A percentile compares a stretch with the other conserved stretches of the same genome.
These are phyloP conservation scores for Aspergillus steynii DNA, from an alignment of 495 filamentous ascomycete species.

Conservation along the genomic window DNA sequence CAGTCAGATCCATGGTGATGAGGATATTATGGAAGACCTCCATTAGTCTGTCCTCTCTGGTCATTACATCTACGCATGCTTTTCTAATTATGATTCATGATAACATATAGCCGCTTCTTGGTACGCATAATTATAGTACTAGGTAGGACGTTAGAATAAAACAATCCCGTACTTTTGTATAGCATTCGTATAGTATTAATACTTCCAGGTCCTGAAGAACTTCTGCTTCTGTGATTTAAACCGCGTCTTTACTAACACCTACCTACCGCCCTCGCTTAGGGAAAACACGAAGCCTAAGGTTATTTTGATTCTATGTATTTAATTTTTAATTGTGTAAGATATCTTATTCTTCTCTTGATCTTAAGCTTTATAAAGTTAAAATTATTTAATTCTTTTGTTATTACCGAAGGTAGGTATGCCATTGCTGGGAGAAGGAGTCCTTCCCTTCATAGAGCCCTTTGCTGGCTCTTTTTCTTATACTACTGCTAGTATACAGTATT, in stretches of 20 bases:
- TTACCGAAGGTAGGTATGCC: not conserved
- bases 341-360: slow-evolving; percentile 3
- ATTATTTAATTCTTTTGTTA: slow-evolving; percentile 5
- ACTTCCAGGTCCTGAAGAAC: too few species aligned
- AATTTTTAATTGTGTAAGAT: not conserved
- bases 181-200: too few species aligned
- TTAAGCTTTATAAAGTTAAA: not conserved
- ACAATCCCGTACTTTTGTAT: too few species aligned
- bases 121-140: not conserved
- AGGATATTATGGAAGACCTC: slow-evolving; percentile 67
- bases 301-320: slow-evolving; percentile 6
- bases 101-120: not conserved
- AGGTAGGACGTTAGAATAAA: too few species aligned
- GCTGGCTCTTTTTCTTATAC: too few species aligned
- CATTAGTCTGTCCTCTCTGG: slow-evolving; percentile 12
- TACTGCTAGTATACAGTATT: not conserved
- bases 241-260: too few species aligned
- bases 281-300: not conserved
- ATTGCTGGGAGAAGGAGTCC: too few species aligned
- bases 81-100: not conserved
- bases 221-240: too few species aligned
- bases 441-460: too few species aligned
- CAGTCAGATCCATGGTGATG: slow-evolving; percentile 54
- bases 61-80: not conserved
- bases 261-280: too few species aligned